Evolutionary conservation across 169 alveolate genomes (phyloP).

Genomic region (Cryptosporidium tyzzeri): DNA sequence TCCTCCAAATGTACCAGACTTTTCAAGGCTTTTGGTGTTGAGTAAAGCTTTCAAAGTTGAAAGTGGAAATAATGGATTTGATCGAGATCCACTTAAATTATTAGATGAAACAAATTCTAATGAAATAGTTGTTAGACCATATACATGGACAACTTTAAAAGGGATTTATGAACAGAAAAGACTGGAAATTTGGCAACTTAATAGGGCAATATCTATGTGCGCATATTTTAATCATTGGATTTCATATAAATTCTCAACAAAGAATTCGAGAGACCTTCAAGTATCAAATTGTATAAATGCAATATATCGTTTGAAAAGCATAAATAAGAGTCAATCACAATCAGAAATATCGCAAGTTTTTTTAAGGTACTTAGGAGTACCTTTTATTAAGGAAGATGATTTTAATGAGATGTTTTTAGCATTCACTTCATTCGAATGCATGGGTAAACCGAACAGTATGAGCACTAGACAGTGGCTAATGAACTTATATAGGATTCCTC

Average conservation of each 20-base stretch:
- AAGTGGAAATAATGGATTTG: neutral
- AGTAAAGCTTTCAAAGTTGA: conserved; percentile 40
- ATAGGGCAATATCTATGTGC: conserved; percentile 66
- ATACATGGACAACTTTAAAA: conserved; percentile 35
- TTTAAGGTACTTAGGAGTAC: conserved; percentile 12
- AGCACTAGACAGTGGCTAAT: conserved; percentile 58
- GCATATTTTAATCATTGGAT: conserved; percentile 72
- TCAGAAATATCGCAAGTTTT: conserved; percentile 49
- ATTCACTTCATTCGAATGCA: conserved; percentile 34
- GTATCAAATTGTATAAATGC: conserved; percentile 34
- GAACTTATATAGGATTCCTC: conserved; percentile 65
- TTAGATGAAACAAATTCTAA: neutral
- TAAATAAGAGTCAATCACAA: conserved; percentile 8
- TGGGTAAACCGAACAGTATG: conserved; percentile 52
- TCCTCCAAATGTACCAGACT: conserved; percentile 67
- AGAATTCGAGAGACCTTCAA: neutral
- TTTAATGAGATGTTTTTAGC: conserved; percentile 65
- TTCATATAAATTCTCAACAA: conserved; percentile 24
- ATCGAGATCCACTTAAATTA: neutral
- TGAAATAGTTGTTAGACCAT: conserved; percentile 9
- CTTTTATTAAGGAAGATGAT: conserved; percentile 30
- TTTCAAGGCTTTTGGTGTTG: conserved; percentile 39
- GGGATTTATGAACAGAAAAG: neutral
- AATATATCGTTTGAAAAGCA: conserved; percentile 14
- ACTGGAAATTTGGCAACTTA: conserved; percentile 65